These are phyloP conservation scores for Begonia fuchsioides DNA, from an alignment of 306 rosid species.

Conservation along the genomic window DNA sequence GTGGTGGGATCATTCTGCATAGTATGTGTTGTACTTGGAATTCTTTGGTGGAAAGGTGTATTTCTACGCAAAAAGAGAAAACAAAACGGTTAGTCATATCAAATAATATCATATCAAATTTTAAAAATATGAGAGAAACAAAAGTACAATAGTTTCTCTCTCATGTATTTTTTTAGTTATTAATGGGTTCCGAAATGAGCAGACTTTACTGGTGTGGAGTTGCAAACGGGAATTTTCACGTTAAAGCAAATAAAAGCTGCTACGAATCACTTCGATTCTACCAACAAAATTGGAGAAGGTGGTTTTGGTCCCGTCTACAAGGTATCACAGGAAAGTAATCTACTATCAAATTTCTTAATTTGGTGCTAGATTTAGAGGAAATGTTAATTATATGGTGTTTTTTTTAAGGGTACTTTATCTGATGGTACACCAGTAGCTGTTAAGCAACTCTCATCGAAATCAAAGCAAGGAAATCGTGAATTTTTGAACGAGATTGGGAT, in stretches of 20 bases:
- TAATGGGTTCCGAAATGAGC: conserved; percentile 12
- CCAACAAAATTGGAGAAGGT: conserved; percentile 60
- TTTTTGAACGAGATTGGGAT: conserved; percentile 63
- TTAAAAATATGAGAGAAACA: not conserved
- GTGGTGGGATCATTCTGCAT: conserved; percentile 28
- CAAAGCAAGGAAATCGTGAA: conserved; percentile 67
- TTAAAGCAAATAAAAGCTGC: conserved; percentile 43
- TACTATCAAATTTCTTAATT: too few species aligned
- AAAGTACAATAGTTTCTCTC: not conserved
- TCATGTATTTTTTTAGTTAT: too few species aligned
- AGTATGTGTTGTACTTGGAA: conserved; percentile 22
- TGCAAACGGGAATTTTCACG: conserved; percentile 38
- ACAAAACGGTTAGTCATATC: conserved; percentile 1
- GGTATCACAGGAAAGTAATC: too few species aligned
- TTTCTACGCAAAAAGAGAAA: conserved; percentile 14
- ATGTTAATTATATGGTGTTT: conserved; percentile 2
- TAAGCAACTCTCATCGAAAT: conserved; percentile 55
- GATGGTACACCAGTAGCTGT: conserved; percentile 58
- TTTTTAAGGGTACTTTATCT: conserved; percentile 42
- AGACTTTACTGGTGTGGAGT: conserved; percentile 19
- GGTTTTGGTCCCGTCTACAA: conserved; percentile 66
- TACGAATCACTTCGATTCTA: conserved; percentile 30
- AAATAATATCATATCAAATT: not conserved
- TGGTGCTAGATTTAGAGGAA: not conserved
- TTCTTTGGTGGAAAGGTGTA: conserved; percentile 40